A percentile compares a stretch with the other conserved stretches of the same genome.
phyloP scores from a whole-genome alignment of 2,329 filamentous ascomycete species.

The Cladophialophora carrionii region DNA sequence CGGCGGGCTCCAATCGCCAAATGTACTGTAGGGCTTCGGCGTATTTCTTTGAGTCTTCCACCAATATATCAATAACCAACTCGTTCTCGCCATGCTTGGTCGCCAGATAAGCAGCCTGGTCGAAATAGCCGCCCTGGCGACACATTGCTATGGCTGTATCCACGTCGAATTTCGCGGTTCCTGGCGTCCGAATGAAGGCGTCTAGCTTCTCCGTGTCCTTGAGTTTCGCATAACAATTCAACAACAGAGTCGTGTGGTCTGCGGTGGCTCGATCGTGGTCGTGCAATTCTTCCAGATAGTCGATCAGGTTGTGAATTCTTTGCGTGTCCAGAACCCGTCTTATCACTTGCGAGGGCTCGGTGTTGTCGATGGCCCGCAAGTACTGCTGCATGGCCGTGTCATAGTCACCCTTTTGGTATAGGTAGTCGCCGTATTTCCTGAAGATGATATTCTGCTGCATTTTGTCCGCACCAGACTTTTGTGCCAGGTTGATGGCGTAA shows the following conservation, averaged over 20 bases:
- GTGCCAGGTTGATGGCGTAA: conserved; percentile 86
- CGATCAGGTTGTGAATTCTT: conserved; percentile 94
- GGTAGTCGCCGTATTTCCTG: conserved; percentile 86
- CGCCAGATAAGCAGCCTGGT: conserved; percentile 93
- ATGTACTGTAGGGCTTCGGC: conserved; percentile 87
- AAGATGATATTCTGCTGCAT: conserved; percentile 90
- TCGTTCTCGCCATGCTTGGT: conserved; percentile 93
- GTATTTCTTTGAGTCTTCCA: conserved; percentile 93
- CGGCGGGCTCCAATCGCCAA: conserved; percentile 78
- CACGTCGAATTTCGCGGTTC: conserved; percentile 92
- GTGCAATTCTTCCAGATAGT: conserved; percentile 94
- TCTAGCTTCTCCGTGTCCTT: conserved; percentile 97
- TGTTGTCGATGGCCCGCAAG: conserved; percentile 91
- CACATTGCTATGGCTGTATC: conserved; percentile 98
- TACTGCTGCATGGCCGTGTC: conserved; percentile 99
- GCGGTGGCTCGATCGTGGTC: conserved; percentile 90
- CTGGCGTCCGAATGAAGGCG: conserved; percentile 92
- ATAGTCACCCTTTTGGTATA: conserved; percentile 94
- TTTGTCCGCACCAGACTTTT: conserved; percentile 79
- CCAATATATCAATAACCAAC: conserved; percentile 90
- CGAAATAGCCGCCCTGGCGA: conserved; percentile 92
- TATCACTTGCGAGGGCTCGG: conserved; percentile 94
- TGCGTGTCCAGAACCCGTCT: conserved; percentile 97
- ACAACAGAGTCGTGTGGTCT: conserved; percentile 88
- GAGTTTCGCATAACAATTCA: conserved; percentile 97